Conservation (phyloP, 2,329 filamentous ascomycete species). For the Ambrosiella beaveri region DNA sequence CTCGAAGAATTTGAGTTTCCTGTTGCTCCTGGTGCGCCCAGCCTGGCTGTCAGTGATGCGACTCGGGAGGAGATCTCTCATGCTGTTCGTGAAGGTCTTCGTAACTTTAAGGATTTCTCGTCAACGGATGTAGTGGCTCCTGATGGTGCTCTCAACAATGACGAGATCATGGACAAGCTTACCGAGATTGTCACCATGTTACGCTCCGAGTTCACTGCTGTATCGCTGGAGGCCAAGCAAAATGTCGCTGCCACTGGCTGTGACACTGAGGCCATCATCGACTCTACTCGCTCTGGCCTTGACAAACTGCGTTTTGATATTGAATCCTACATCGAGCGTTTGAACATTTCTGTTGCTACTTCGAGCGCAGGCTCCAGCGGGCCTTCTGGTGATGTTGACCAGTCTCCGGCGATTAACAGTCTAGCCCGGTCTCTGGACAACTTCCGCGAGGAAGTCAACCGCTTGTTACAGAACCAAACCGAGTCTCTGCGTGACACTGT, state of each 20-base stretch:
- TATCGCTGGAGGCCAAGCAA: constrained; percentile 52
- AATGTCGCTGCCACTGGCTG: constrained; percentile 62
- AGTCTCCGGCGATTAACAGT: constrained; percentile 49
- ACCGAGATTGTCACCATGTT: constrained; percentile 48
- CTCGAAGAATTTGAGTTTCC: constrained; percentile 72
- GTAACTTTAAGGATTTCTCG: constrained; percentile 30
- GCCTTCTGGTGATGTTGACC: constrained; percentile 40
- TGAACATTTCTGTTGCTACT: constrained; percentile 30
- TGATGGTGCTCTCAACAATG: constrained; percentile 19
- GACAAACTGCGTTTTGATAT: constrained; percentile 67
- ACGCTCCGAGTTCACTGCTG: constrained; percentile 39
- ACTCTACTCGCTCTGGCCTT: constrained; percentile 73
- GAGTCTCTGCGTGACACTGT: constrained; percentile 66
- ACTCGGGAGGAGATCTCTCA: constrained; percentile 46
- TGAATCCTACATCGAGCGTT: constrained; percentile 61
- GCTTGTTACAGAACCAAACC: constrained; percentile 61
- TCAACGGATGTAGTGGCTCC: constrained; percentile 17
- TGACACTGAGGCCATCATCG: constrained; percentile 75
- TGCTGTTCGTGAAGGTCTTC: constrained; percentile 44
- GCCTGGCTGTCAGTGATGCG: constrained; percentile 27
- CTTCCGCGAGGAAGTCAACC: constrained; percentile 49
- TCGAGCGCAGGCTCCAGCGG: constrained; percentile 15
- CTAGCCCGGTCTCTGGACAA: constrained; percentile 37
- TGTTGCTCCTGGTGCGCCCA: constrained; percentile 36
- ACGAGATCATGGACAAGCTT: constrained; percentile 37